A percentile compares a stretch with the other conserved stretches of the same genome.
Evolutionary conservation across 768 basidiomycete genomes (phyloP).

Genomic region (Suillus ampliporus): DNA sequence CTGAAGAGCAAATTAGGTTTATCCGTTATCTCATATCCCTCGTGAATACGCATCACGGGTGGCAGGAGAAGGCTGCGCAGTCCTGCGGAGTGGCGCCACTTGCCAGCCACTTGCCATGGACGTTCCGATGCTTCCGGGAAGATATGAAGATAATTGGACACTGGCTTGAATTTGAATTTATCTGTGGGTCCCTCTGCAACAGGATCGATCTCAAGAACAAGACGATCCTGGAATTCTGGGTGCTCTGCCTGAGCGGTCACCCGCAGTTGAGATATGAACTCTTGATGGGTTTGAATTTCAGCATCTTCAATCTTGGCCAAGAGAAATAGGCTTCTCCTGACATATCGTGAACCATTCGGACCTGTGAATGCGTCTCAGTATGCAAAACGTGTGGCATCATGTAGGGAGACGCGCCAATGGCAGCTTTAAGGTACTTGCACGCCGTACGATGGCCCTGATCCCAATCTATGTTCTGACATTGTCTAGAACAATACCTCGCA

Average conservation of each 20-base stretch:
- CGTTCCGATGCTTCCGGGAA: conserved; percentile 6
- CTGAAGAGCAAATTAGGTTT: conserved; percentile 3
- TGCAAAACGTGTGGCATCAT: not conserved
- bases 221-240: conserved; percentile 2
- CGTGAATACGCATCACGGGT: conserved; percentile 1
- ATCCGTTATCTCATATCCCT: not conserved
- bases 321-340: conserved; percentile 5
- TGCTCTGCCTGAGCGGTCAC: conserved; percentile 5
- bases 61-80: not conserved
- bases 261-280: conserved; percentile 4
- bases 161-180: conserved; percentile 8
- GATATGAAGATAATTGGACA: conserved; percentile 7
- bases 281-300: conserved; percentile 4
- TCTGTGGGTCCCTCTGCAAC: not conserved
- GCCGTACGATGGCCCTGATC: conserved; percentile 4
- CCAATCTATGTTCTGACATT: conserved; percentile 7
- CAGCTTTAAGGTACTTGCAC: conserved; percentile 11
- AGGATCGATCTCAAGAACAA: conserved; percentile 8
- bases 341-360: not conserved
- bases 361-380: conserved; percentile 1
- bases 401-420: conserved; percentile 1
- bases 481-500: conserved; percentile 8
- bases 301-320: conserved; percentile 5
- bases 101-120: not conserved
- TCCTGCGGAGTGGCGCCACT: not conserved